phyloP scores from a whole-genome alignment of 371 early-diverging fungal genomes.

The Mortierella sp. region DNA sequence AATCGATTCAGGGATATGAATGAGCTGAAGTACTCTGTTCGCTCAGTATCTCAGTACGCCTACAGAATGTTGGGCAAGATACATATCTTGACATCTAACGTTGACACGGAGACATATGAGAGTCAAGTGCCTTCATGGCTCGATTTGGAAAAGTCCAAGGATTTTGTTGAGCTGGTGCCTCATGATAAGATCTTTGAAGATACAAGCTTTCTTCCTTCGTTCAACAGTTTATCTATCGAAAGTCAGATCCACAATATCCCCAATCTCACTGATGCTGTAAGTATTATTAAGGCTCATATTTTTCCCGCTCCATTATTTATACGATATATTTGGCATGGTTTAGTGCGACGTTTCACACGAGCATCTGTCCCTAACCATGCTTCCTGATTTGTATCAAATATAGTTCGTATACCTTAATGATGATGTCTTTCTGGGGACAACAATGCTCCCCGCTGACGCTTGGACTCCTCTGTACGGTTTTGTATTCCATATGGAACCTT shows the following conservation, averaged over 20 bases:
- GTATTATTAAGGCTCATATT: constrained; percentile 9
- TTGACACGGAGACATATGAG: constrained; percentile 10
- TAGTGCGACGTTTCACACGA: not conserved
- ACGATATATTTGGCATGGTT: no score
- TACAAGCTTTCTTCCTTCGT: constrained; percentile 19
- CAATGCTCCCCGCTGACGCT: constrained; percentile 27
- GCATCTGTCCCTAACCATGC: not conserved
- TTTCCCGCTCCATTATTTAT: not conserved
- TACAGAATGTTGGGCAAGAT: constrained; percentile 13
- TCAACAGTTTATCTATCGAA: constrained; percentile 48
- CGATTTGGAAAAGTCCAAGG: constrained; percentile 17
- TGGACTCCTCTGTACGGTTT: constrained; percentile 57
- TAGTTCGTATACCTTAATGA: constrained; percentile 58
- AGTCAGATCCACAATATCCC: constrained; percentile 44
- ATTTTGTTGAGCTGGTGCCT: constrained; percentile 20
- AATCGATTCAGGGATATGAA: constrained; percentile 51
- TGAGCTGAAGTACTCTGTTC: constrained; percentile 45
- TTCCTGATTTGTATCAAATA: not conserved
- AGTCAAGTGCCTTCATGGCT: constrained; percentile 36
- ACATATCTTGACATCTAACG: constrained; percentile 33
- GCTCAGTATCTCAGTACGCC: constrained; percentile 33
- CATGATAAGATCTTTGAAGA: constrained; percentile 31
- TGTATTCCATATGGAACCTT: constrained; percentile 53
- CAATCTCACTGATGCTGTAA: constrained; percentile 35
- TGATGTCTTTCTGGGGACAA: constrained; percentile 49